Conservation (phyloP, 495 filamentous ascomycete species). For the Trichocladium uniseriatum region DNA sequence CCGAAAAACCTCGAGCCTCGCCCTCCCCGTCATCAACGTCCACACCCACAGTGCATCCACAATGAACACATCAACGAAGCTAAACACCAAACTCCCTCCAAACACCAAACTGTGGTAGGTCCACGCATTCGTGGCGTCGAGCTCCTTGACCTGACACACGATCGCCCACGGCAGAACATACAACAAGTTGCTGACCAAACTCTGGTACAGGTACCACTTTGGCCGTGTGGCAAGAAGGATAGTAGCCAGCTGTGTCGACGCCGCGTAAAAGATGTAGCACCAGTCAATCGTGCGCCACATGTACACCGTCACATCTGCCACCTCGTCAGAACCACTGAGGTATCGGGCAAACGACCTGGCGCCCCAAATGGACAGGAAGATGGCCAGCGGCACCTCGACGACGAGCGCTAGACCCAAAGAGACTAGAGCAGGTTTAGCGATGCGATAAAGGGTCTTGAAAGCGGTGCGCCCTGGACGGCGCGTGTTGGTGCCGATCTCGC, state of each 20-base stretch:
- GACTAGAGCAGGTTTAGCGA: conserved; percentile 46
- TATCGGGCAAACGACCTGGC: conserved; percentile 51
- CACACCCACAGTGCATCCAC: conserved; percentile 47
- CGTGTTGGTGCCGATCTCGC: conserved; percentile 25
- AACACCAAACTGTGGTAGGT: conserved; percentile 59
- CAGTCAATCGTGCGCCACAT: conserved; percentile 69
- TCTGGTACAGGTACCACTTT: conserved; percentile 59
- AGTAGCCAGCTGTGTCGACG: conserved; percentile 53
- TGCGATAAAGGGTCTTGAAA: conserved; percentile 28
- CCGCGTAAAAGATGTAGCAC: conserved; percentile 69
- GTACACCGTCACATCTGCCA: conserved; percentile 51
- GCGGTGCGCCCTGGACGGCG: conserved; percentile 31
- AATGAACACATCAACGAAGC: conserved; percentile 47
- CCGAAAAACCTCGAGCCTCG: conserved; percentile 11
- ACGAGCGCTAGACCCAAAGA: conserved; percentile 44
- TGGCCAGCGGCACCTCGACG: conserved; percentile 53
- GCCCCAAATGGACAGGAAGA: conserved; percentile 53
- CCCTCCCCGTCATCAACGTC: conserved; percentile 43
- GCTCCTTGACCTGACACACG: conserved; percentile 39
- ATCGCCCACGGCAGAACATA: conserved; percentile 67
- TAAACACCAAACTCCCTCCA: conserved; percentile 61
- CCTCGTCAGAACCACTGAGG: conserved; percentile 43
- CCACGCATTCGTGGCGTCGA: conserved; percentile 52
- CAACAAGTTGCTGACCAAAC: conserved; percentile 52
- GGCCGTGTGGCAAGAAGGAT: conserved; percentile 57